phyloP scores from a whole-genome alignment of 768 basidiomycete genomes.

The Rhodotorula paludigena region DNA sequence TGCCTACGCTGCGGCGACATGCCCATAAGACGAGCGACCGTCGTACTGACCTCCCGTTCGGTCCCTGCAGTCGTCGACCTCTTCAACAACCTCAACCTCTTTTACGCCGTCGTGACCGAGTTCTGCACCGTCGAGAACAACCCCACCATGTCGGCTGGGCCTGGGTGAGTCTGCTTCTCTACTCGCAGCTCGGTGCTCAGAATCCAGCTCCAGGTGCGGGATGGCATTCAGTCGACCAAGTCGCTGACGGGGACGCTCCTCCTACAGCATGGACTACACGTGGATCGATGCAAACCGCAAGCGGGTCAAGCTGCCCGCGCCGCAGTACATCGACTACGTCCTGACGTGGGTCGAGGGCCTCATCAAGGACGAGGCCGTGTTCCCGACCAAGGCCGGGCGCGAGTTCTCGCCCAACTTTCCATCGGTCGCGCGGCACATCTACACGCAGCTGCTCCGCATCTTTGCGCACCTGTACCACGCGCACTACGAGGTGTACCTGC shows the following conservation, averaged over 20 bases:
- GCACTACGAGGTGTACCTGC: conserved; percentile 77
- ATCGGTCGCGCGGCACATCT: conserved; percentile 80
- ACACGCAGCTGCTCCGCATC: conserved; percentile 91
- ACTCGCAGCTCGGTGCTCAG: no score
- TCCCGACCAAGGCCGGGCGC: conserved; percentile 57
- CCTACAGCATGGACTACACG: conserved; percentile 73
- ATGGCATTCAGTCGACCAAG: no score
- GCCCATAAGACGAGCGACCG: no score
- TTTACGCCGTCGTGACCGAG: conserved; percentile 89
- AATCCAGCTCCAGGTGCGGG: no score
- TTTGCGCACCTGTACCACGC: conserved; percentile 97
- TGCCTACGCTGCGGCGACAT: no score
- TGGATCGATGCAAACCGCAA: conserved; percentile 92
- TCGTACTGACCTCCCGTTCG: background rate
- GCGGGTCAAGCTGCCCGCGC: conserved; percentile 78
- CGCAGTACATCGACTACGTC: conserved; percentile 95
- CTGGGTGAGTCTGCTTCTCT: conserved; percentile 63
- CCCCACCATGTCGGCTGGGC: conserved; percentile 85
- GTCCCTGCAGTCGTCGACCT: conserved; percentile 82
- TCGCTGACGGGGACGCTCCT: background rate
- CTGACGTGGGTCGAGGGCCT: conserved; percentile 95
- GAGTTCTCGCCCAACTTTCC: conserved; percentile 85
- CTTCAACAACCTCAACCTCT: conserved; percentile 93
- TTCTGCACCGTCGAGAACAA: conserved; percentile 85
- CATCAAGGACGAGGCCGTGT: conserved; percentile 80